phyloP scores from a whole-genome alignment of 140 eudicot species.

The Flaveria floridana region DNA sequence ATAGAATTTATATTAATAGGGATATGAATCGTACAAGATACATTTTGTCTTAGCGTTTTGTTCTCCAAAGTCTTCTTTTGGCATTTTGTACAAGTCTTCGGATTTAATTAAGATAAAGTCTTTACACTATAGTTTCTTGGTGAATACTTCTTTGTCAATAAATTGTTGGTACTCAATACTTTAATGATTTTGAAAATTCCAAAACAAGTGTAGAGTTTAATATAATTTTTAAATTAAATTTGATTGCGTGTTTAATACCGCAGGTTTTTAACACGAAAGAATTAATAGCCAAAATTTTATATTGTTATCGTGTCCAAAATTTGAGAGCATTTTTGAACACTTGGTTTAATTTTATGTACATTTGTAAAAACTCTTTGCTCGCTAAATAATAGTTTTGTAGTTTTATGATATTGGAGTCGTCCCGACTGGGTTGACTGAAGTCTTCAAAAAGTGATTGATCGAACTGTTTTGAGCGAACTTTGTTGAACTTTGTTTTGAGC shows the following conservation, averaged over 20 bases:
- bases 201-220: background rate
- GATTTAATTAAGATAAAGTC: conserved; percentile 30
- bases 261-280: background rate
- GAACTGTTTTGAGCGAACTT: no score
- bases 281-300: background rate
- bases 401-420: no score
- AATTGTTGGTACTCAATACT: conserved; percentile 3
- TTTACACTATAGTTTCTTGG: conserved; percentile 35
- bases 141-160: conserved; percentile 28
- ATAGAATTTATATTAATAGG: conserved; percentile 19
- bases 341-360: no score
- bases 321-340: background rate
- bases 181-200: background rate
- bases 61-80: conserved; percentile 34
- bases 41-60: conserved; percentile 15
- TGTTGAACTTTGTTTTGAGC: no score
- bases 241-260: background rate
- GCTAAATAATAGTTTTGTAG: no score
- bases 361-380: no score
- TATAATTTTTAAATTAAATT: background rate
- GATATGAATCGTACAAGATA: conserved; percentile 36
- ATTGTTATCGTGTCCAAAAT: no score
- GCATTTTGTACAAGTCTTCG: conserved; percentile 21
- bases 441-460: no score
- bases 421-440: no score